Percentiles rank a stretch among this genome's conserved stretches.
These are phyloP conservation scores for Spathaspora passalidarum DNA, from an alignment of 805 yeast genomes.

Conservation along the genomic window DNA sequence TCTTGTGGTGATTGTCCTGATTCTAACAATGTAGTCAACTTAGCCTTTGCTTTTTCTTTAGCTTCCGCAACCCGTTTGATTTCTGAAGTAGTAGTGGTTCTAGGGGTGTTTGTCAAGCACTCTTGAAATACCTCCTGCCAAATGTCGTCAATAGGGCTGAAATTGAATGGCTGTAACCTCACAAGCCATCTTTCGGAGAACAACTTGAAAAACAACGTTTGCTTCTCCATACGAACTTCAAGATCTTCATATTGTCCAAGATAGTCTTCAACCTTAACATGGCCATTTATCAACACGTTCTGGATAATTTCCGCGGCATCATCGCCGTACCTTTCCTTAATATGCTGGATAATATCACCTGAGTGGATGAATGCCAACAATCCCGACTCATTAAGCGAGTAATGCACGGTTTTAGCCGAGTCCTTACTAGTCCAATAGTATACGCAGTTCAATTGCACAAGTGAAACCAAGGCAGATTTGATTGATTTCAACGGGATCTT, in stretches of 20 bases:
- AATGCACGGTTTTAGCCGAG: constrained; percentile 36
- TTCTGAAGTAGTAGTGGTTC: constrained; percentile 36
- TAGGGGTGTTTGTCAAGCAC: constrained; percentile 31
- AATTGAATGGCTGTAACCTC: constrained; percentile 28
- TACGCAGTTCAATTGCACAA: constrained; percentile 78
- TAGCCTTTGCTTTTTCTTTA: constrained; percentile 48
- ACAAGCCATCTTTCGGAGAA: constrained; percentile 37
- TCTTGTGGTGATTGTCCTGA: constrained; percentile 23
- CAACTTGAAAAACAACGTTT: constrained; percentile 24
- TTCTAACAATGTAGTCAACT: constrained; percentile 32
- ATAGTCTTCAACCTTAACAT: constrained; percentile 53
- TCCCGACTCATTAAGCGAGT: constrained; percentile 64
- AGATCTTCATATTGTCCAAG: constrained; percentile 20
- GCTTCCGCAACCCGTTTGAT: constrained; percentile 53
- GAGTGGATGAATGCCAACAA: constrained; percentile 62
- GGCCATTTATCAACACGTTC: constrained; percentile 68
- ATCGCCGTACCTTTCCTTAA: constrained; percentile 45
- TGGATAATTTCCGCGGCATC: constrained; percentile 60
- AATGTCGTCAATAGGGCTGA: constrained; percentile 34
- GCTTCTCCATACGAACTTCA: constrained; percentile 16
- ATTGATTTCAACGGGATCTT: constrained; percentile 49
- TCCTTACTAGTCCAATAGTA: constrained; percentile 45
- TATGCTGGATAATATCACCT: constrained; percentile 65
- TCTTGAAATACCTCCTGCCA: constrained; percentile 38
- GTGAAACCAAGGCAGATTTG: constrained; percentile 65